Evolutionary conservation across 768 basidiomycete genomes (phyloP), one percentile per base, ranked within the genome.

Genomic region (Mycena maculata): DNA sequence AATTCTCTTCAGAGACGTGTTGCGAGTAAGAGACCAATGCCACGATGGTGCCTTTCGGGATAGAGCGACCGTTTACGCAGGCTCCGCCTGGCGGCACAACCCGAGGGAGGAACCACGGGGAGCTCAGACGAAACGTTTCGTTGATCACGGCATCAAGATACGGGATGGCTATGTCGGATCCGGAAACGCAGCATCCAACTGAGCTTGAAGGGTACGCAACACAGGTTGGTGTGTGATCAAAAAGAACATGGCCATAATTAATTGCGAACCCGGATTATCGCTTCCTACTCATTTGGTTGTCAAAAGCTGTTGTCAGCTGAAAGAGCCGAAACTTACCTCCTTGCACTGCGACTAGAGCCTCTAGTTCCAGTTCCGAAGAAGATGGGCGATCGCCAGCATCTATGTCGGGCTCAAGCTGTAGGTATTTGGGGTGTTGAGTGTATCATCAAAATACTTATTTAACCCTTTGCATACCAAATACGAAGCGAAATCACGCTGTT

Each of bases 71-170:
- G 12, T 73, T 78, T 12, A 82, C 63, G 27, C 55, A 27, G 1
- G 69, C 68, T 5, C 81, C 81, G 15, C 72, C 75, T 0, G 49
- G 15, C 0, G 76, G 77, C 1, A 72, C 74, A 36, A 77, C 66
- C 22, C 80, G 75, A 13, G 78, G 78, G 28, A 80, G 62, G 54
- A 65, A 70, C 69, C 76, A 75, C 0, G 79, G 78, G 2, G 78
- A 55, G 12, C 71, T 71, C 3, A 82, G 59, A 0, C 80, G 75
- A 5, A 82, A 68, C 7, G 74, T 52, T 63, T 82, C 81, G 56
- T 76, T 70, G 30, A 81, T 63, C 15, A 78, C 77, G 6, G 44
- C 44, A 45, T 45, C 44, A 22, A 45, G 44, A 45, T 22, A 45
- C 9, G 44, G 44, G 44, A 45, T 23, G 44, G 44, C 23, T 8